These are phyloP conservation scores for Coleophoma cylindrospora DNA, from an alignment of 2,329 filamentous ascomycete species.

Conservation along the genomic window DNA sequence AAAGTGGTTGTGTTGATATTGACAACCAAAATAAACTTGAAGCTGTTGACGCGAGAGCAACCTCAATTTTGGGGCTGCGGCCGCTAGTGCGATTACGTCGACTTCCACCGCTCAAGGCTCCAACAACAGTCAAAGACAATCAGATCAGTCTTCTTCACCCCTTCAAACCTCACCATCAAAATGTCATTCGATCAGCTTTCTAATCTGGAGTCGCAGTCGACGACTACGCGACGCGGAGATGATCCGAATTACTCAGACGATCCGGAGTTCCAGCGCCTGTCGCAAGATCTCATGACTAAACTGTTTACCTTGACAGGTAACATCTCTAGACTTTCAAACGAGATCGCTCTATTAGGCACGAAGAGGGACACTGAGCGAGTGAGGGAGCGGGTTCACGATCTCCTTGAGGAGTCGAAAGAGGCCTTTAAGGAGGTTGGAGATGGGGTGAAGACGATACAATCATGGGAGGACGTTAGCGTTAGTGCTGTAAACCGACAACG, in stretches of 20 bases:
- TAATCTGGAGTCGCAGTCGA: conserved; percentile 76
- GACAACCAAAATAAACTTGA: conserved; percentile 16
- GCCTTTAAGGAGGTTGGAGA: conserved; percentile 91
- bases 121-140: background rate
- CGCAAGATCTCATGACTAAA: conserved; percentile 78
- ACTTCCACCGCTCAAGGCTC: conserved; percentile 2
- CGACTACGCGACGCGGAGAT: conserved; percentile 60
- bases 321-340: conserved; percentile 77
- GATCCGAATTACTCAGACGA: conserved; percentile 81
- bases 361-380: conserved; percentile 87
- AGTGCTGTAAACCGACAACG: conserved; percentile 18
- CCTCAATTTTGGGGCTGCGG: background rate
- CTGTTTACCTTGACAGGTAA: conserved; percentile 86
- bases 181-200: conserved; percentile 94
- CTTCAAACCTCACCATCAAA: conserved; percentile 8
- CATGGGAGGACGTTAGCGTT: conserved; percentile 80
- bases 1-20: conserved; percentile 15
- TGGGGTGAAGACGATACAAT: conserved; percentile 85
- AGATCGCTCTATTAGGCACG: conserved; percentile 82
- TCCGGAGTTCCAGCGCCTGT: conserved; percentile 82
- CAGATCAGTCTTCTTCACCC: background rate
- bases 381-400: conserved; percentile 81
- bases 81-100: background rate
- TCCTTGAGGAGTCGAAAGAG: conserved; percentile 79
- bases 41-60: conserved; percentile 3